Base-by-base conservation (phyloP, 1,284 basidiomycete genomes). In the Heterobasidion annosum region DNA sequence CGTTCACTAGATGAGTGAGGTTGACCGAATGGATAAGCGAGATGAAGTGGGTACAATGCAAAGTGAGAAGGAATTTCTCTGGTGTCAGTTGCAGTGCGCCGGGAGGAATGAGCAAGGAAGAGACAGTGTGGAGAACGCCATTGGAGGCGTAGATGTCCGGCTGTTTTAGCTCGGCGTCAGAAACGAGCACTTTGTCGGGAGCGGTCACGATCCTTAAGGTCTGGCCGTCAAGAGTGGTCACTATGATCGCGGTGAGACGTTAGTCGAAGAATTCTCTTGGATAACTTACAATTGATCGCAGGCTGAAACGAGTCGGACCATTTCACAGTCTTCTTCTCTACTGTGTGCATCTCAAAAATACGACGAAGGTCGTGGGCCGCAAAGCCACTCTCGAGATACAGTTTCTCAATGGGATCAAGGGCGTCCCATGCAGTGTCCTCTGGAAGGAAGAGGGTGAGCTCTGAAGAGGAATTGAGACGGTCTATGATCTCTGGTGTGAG, bases 61-160 rank as follows among this genome's bases (percentile, higher is more conserved):
- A 78, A 0, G 91, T 82, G 19, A 96, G 76, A 5, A 97, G 82
- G 58, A 85, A 93, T 70, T 99, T 98, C 72, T 99, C 96, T 5
- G 94, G 87, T 1, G 92, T 96, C 47, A 96, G 73, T 59, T 82
- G 77, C 48, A 99, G 81, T 34, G 88, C 77, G 8, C 81, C 83
- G 0, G 81, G 77, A 1, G 93, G 91, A 12, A 97, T 68, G 12
- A 99, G 81, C 19, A 99, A 78, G 12, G 82, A 79, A 8, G 90
- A 89, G 44, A 99, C 79, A 47, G 94, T 80, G 68, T 99, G 97
- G 18, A 98, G 68, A 45, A 98, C 97, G 50, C 94, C 94, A 61
- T 98, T 98, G n/a, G 90, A 86, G 2, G 92, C 92, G 61, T 94
- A 92, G 47, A 95, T 83, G 65, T 98, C 93, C 4, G 83, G 79